Percentiles rank a stretch among this genome's conserved stretches.
These are phyloP conservation scores for Penicillium hesseltinei DNA, from an alignment of 2,329 filamentous ascomycete species.

Conservation along the genomic window DNA sequence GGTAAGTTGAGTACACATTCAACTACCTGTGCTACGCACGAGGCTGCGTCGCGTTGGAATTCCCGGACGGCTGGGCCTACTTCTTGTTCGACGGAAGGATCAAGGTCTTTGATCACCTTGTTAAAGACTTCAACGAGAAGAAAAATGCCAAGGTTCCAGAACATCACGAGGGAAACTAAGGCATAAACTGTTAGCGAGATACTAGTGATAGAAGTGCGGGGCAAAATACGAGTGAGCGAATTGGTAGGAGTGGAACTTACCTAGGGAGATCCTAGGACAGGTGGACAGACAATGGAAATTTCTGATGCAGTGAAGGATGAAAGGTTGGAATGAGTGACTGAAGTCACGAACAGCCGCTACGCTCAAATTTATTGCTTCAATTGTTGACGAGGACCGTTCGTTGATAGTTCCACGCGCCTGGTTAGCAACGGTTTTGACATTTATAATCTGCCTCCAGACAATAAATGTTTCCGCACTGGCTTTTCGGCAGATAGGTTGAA, in stretches of 20 bases:
- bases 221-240: background rate
- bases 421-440: constrained; percentile 7
- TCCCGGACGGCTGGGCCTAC: background rate
- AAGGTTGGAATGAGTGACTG: constrained; percentile 11
- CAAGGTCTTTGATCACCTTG: background rate
- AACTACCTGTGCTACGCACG: constrained; percentile 13
- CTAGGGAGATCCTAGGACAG: constrained; percentile 14
- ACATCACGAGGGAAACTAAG: constrained; percentile 17
- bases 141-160: constrained; percentile 24
- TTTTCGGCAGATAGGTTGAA: constrained; percentile 15
- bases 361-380: background rate
- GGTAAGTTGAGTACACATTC: constrained; percentile 14
- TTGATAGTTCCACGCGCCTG: background rate
- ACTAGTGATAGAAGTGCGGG: no score
- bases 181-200: background rate
- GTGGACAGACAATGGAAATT: constrained; percentile 14
- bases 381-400: background rate
- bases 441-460: constrained; percentile 19
- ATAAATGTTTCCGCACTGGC: constrained; percentile 16
- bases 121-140: constrained; percentile 14
- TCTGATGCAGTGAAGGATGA: constrained; percentile 12
- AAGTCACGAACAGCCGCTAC: constrained; percentile 6
- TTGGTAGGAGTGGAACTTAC: background rate
- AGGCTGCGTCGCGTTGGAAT: constrained; percentile 8
- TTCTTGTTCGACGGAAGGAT: background rate